These are phyloP conservation scores for Leptographium procerum DNA, from an alignment of 2,329 filamentous ascomycete genomes.

Conservation along the genomic window DNA sequence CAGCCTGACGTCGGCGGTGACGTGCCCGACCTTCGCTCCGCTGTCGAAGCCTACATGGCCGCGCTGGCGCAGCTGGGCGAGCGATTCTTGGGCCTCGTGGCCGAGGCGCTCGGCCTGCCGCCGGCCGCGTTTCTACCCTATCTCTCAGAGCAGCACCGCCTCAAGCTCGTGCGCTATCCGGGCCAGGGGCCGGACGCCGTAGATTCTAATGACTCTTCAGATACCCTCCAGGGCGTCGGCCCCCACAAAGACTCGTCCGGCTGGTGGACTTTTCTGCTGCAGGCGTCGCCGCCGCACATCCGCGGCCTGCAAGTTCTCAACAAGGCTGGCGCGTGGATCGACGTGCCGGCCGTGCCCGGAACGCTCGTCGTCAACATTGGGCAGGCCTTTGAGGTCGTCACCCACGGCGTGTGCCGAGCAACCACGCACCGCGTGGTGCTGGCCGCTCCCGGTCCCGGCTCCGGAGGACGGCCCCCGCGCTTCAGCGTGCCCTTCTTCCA, in stretches of 20 bases:
- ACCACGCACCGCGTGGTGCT: constrained; percentile 79
- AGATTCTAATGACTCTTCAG: constrained; percentile 21
- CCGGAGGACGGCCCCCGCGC: too few relatives aligned
- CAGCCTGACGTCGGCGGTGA: constrained; percentile 42
- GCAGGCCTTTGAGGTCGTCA: constrained; percentile 76
- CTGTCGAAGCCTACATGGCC: constrained; percentile 72
- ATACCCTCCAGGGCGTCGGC: constrained; percentile 46
- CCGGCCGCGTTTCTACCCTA: constrained; percentile 62
- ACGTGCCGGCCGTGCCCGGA: constrained; percentile 62
- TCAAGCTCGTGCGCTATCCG: constrained; percentile 83
- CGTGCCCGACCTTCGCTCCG: constrained; percentile 56
- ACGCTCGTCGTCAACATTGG: constrained; percentile 83
- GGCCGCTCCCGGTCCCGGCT: constrained; percentile 55
- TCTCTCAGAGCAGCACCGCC: constrained; percentile 77
- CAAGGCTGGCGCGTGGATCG: constrained; percentile 65
- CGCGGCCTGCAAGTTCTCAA: constrained; percentile 76
- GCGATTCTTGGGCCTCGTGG: constrained; percentile 75
- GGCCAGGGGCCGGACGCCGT: constrained; percentile 51
- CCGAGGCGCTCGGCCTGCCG: constrained; percentile 69
- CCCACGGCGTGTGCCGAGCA: constrained; percentile 67
- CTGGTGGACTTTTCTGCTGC: constrained; percentile 70
- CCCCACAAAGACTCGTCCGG: constrained; percentile 82
- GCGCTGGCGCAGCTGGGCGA: too few relatives aligned
- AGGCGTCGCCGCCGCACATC: constrained; percentile 68
- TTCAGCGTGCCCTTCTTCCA: constrained; percentile 85